Percentiles rank a stretch among this genome's conserved stretches.
phyloP scores from a whole-genome alignment of 2,329 filamentous ascomycete species.

The Tolypocladium amazonense region DNA sequence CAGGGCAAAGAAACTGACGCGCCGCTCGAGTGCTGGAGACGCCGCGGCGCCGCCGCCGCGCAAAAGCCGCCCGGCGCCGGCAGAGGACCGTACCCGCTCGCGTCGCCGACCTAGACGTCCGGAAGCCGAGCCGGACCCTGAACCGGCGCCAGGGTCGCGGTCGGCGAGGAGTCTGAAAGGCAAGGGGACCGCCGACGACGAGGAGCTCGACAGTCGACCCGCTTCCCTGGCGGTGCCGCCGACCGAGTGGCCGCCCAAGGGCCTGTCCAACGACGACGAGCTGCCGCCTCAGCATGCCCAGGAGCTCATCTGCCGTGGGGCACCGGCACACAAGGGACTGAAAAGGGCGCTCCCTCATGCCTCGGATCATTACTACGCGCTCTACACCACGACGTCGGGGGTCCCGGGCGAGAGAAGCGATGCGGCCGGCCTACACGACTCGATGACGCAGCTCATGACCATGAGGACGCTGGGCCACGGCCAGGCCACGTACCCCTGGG shows the following conservation, averaged over 20 bases:
- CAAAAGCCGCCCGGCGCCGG: slow-evolving; percentile 1
- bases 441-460: slow-evolving; percentile 50
- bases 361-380: slow-evolving; percentile 42
- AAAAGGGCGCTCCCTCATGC: slow-evolving; percentile 43
- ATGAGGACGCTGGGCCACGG: slow-evolving; percentile 34
- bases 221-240: not conserved
- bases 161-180: not conserved
- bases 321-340: slow-evolving; percentile 45
- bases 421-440: slow-evolving; percentile 37
- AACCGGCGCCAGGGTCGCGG: not conserved
- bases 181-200: not conserved
- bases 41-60: not conserved
- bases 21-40: not conserved
- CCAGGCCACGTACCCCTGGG: slow-evolving; percentile 46
- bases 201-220: not conserved
- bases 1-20: not conserved
- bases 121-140: slow-evolving; percentile 17
- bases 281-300: slow-evolving; percentile 43
- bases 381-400: slow-evolving; percentile 40
- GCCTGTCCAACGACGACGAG: slow-evolving; percentile 35
- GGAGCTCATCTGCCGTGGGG: slow-evolving; percentile 47
- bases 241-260: slow-evolving; percentile 44
- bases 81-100: slow-evolving; percentile 10
- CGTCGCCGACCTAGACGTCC: slow-evolving; percentile 32
- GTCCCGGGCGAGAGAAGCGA: slow-evolving; percentile 35